Evolutionary conservation across 2,329 filamentous ascomycete genomes (phyloP).

Genomic region (Tolypocladium ovalisporum): DNA sequence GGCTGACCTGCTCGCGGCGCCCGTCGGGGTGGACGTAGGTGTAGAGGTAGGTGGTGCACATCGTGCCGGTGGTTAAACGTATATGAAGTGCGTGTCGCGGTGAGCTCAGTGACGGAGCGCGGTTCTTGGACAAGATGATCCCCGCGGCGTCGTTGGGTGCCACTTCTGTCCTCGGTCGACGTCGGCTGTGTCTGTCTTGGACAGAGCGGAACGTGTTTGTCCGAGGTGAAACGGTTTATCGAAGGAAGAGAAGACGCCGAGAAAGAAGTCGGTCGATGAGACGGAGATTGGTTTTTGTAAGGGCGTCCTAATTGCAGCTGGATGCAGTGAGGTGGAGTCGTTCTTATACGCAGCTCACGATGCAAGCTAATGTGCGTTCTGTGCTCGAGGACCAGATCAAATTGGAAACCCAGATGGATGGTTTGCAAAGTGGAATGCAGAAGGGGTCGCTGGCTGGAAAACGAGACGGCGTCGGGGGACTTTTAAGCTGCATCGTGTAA

Average conservation of each 20-base stretch:
- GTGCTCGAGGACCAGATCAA: background rate
- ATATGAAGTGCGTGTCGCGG: background rate
- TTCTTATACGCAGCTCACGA: background rate
- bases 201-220: background rate
- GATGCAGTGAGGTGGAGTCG: background rate
- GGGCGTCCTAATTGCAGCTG: background rate
- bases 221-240: background rate
- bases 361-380: background rate
- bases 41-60: constrained; percentile 40
- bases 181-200: background rate
- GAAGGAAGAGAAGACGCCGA: background rate
- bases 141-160: background rate
- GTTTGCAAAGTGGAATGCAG: background rate
- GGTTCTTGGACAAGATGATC: background rate
- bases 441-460: background rate
- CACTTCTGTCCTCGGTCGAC: background rate
- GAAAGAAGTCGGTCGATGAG: background rate
- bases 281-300: background rate
- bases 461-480: background rate
- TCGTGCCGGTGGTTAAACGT: constrained; percentile 21
- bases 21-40: constrained; percentile 36
- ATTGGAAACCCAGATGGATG: background rate
- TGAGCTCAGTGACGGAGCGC: background rate
- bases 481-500: background rate
- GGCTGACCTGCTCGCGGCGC: constrained; percentile 20